phyloP scores from a whole-genome alignment of 164 flowering plant species.

The Chloranthus sessilifolius region DNA sequence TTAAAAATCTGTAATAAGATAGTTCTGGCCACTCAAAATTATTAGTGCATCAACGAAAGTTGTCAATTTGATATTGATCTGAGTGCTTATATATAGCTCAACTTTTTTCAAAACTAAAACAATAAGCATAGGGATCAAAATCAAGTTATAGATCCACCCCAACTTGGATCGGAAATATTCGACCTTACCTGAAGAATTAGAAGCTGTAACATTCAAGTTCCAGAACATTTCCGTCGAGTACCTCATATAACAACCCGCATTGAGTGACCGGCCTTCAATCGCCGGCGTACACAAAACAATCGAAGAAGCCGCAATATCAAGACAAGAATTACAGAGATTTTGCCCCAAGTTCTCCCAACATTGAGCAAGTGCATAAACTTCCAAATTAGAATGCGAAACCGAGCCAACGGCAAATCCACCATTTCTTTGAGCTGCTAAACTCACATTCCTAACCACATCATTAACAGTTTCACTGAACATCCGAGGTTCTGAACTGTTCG shows the following conservation, averaged over 20 bases:
- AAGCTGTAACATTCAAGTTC: slow-evolving; percentile 2
- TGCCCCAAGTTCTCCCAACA: slow-evolving; percentile 15
- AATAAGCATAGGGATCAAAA: background rate
- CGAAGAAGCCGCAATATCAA: slow-evolving; percentile 7
- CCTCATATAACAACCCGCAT: slow-evolving; percentile 18
- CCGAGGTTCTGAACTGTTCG: slow-evolving; percentile 2
- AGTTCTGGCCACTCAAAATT: too few species aligned
- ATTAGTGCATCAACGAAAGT: too few species aligned
- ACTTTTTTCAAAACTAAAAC: background rate
- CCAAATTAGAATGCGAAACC: background rate
- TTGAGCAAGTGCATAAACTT: slow-evolving; percentile 13
- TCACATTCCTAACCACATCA: slow-evolving; percentile 7
- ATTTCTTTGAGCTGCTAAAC: slow-evolving; percentile 6
- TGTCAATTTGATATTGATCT: too few species aligned
- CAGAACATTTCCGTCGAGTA: slow-evolving; percentile 13
- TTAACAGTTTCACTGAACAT: slow-evolving; percentile 2
- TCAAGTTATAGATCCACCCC: too few species aligned
- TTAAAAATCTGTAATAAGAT: too few species aligned
- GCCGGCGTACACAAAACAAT: slow-evolving; percentile 9
- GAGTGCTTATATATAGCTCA: too few species aligned
- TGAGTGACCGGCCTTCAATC: slow-evolving; percentile 13
- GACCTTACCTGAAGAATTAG: slow-evolving; percentile 9
- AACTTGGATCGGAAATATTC: background rate
- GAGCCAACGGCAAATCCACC: slow-evolving; percentile 12
- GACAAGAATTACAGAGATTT: slow-evolving; percentile 8